Evolutionary conservation across 768 basidiomycete species (phyloP), one percentile per base, ranked within the genome.

Genomic region (Hydnomerulius pinastri): DNA sequence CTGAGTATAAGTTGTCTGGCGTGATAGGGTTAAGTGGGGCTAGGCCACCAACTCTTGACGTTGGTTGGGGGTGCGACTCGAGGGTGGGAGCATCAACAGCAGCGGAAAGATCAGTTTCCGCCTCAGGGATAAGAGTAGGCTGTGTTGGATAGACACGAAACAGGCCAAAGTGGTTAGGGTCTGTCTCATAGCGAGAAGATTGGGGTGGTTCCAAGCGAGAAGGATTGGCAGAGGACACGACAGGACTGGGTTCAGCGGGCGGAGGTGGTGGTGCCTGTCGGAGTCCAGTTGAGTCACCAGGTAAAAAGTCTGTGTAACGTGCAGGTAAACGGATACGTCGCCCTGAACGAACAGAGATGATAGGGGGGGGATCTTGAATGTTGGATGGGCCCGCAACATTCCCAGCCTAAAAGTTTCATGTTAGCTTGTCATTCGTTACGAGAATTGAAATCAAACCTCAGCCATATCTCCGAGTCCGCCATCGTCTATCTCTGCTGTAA

Each of bases 61-160:
- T 13, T 35, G 33, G 33, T 5, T 12, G 17, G 17, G 12, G 33
- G 2, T 12, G 4, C 4, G 7, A 28, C n/a, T 28, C 18, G 13
- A 50, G 23, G 4, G 18, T 42, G 12, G 41, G 48, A 24, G 40
- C 48, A 35, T 50, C 48, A 23, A 27, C 28, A 20, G 35, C 33
- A 18, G 21, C 17, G 13, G 21, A 27, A 11, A 50, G 18, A n/a
- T n/a, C 36, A 29, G 17, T 15, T 24, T 15, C 29, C 5, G 13
- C 17, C 13, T 18, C 39, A 6, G 54, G 49, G 24, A 21, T 35
- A 5, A 25, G 7, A 2, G 32, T 50, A 6, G 51, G 51, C 6
- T 18, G 6, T 6, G 17, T 30, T 1, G 48, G 39, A 43, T 56
- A 56, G 4, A 56, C 39, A 7, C 28, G 39, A 43, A 40, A 56